phyloP scores from a whole-genome alignment of 192 early-diverging fungal species.

The Coemansia aciculifera region DNA sequence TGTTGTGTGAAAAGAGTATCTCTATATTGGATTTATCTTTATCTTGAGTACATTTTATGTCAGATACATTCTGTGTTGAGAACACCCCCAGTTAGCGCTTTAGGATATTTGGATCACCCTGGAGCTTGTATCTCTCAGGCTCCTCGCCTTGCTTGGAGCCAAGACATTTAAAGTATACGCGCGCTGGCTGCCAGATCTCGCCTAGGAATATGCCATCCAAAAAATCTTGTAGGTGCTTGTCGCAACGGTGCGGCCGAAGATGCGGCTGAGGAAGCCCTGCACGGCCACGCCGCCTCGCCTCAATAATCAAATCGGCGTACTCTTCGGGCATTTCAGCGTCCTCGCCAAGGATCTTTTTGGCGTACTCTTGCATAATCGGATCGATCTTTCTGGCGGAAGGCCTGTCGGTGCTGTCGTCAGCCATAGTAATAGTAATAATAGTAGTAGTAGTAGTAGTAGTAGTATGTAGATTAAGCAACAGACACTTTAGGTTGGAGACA shows the following conservation, averaged over 20 bases:
- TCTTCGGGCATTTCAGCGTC: slow-evolving; percentile 39
- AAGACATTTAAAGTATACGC: slow-evolving; percentile 43
- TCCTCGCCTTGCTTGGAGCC: slow-evolving; percentile 45
- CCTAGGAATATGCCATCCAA: slow-evolving; percentile 42
- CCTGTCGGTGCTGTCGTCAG: neutral
- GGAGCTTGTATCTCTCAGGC: slow-evolving; percentile 46
- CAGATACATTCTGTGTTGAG: neutral
- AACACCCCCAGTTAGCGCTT: slow-evolving; percentile 10
- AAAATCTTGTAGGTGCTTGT: slow-evolving; percentile 52
- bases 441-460: too few relatives aligned
- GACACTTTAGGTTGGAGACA: neutral
- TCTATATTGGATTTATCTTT: neutral
- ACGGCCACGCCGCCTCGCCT: slow-evolving; percentile 44
- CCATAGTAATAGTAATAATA: neutral
- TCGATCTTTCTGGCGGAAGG: slow-evolving; percentile 12
- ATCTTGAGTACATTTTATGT: neutral
- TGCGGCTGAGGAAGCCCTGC: slow-evolving; percentile 47
- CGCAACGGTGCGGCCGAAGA: slow-evolving; percentile 47
- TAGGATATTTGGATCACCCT: slow-evolving; percentile 21
- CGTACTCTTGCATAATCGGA: slow-evolving; percentile 41
- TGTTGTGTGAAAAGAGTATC: slow-evolving; percentile 24
- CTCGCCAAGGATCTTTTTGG: slow-evolving; percentile 44
- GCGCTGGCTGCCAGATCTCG: slow-evolving; percentile 32
- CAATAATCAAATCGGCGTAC: slow-evolving; percentile 35
- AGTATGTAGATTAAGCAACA: neutral